Evolutionary conservation across 306 rosid species (phyloP).

Genomic region (Quercus ilex): DNA sequence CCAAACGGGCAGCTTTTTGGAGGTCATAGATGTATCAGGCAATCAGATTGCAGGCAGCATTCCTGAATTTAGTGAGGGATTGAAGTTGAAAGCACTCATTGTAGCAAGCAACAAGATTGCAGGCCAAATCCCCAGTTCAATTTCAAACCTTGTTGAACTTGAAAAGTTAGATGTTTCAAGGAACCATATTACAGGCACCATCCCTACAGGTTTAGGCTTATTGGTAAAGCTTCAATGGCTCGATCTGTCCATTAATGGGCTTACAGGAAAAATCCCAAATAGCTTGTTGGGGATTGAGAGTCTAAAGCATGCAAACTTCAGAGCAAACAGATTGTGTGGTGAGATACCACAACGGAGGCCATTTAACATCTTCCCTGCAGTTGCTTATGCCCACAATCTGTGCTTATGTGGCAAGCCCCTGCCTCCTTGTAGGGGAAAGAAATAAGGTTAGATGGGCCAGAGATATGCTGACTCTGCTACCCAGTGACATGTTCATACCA

Average conservation of each 20-base stretch:
- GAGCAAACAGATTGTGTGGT: slow-evolving; percentile 89
- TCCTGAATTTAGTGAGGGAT: slow-evolving; percentile 59
- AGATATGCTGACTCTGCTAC: slow-evolving; percentile 52
- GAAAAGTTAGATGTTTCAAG: slow-evolving; percentile 76
- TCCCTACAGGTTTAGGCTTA: slow-evolving; percentile 63
- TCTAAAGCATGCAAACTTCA: slow-evolving; percentile 74
- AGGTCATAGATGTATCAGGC: slow-evolving; percentile 69
- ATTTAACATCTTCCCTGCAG: slow-evolving; percentile 67
- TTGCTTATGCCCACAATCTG: slow-evolving; percentile 80
- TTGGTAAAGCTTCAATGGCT: slow-evolving; percentile 77
- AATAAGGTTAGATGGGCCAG: slow-evolving; percentile 42
- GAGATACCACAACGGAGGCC: slow-evolving; percentile 92
- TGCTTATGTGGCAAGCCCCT: slow-evolving; percentile 91
- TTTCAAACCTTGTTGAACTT: slow-evolving; percentile 60
- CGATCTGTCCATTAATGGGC: slow-evolving; percentile 76
- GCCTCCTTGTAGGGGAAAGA: slow-evolving; percentile 64
- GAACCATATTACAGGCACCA: slow-evolving; percentile 65
- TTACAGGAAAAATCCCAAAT: slow-evolving; percentile 70
- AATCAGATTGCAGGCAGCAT: slow-evolving; percentile 70
- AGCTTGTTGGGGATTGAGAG: slow-evolving; percentile 62
- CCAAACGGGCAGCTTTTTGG: slow-evolving; percentile 59
- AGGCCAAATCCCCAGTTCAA: slow-evolving; percentile 63
- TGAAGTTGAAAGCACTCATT: slow-evolving; percentile 59
- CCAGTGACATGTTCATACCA: slow-evolving; percentile 31
- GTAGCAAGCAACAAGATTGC: slow-evolving; percentile 69